Evolutionary conservation across 1,284 basidiomycete genomes (phyloP).

Genomic region (Tetrapyrgos nigripes): DNA sequence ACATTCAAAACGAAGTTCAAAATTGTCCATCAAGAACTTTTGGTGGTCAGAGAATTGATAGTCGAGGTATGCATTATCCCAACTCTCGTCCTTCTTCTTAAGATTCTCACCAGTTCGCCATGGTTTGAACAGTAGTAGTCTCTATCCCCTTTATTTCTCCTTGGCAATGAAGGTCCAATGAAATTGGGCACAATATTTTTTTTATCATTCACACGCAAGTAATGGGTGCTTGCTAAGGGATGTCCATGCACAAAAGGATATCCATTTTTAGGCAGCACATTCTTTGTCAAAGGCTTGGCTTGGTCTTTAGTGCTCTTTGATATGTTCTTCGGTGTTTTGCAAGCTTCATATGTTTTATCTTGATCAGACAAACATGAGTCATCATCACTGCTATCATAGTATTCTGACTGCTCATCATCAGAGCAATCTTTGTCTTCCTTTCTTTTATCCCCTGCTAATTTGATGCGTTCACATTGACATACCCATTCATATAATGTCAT

Average conservation of each 20-base stretch:
- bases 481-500: constrained; percentile 16
- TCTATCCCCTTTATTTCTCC: constrained; percentile 1
- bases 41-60: background rate
- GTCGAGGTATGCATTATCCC: constrained; percentile 17
- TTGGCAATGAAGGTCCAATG: background rate
- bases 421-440: too few species aligned
- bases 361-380: constrained; percentile 6
- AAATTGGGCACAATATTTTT: constrained; percentile 3
- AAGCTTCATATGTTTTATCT: background rate
- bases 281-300: constrained; percentile 8
- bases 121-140: constrained; percentile 15
- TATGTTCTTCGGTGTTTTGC: background rate
- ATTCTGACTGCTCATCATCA: too few species aligned
- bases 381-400: constrained; percentile 2
- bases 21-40: constrained; percentile 17
- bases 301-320: background rate
- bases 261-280: background rate
- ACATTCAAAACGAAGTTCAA: constrained; percentile 33
- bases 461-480: constrained; percentile 13
- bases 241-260: background rate
- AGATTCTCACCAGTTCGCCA: constrained; percentile 22
- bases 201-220: too few species aligned
- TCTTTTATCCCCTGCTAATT: constrained; percentile 20
- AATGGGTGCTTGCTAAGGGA: background rate
- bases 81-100: constrained; percentile 10